Evolutionary conservation across 805 yeast species (phyloP).

Genomic region (Teunomyces pallodes): DNA sequence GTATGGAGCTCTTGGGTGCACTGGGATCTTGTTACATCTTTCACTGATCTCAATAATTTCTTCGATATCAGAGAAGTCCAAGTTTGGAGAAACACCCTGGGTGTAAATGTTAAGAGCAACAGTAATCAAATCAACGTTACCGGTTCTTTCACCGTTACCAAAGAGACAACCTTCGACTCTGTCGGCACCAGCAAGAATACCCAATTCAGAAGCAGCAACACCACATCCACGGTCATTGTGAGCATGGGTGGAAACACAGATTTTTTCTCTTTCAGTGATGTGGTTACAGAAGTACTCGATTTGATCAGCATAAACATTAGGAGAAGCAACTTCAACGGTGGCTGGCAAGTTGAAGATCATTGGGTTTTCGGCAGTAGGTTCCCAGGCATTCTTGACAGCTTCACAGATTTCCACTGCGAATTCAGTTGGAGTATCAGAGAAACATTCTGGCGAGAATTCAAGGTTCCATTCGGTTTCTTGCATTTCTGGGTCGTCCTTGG

Average conservation of each 20-base stretch:
- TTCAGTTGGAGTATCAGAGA: slow-evolving; percentile 71
- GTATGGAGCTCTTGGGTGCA: slow-evolving; percentile 74
- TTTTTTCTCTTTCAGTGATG: slow-evolving; percentile 69
- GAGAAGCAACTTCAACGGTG: slow-evolving; percentile 74
- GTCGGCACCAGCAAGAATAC: slow-evolving; percentile 79
- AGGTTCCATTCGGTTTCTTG: slow-evolving; percentile 65
- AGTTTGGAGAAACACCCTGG: slow-evolving; percentile 68
- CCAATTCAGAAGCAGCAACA: slow-evolving; percentile 79
- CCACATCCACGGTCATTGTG: slow-evolving; percentile 85
- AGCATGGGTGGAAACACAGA: slow-evolving; percentile 67
- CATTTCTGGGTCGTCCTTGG: slow-evolving; percentile 70
- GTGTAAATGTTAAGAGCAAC: slow-evolving; percentile 77
- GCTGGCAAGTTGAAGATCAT: slow-evolving; percentile 79
- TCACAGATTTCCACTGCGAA: slow-evolving; percentile 76
- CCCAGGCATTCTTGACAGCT: slow-evolving; percentile 79
- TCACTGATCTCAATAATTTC: slow-evolving; percentile 67
- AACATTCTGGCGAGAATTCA: slow-evolving; percentile 78
- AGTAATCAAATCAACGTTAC: slow-evolving; percentile 76
- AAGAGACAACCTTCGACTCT: slow-evolving; percentile 81
- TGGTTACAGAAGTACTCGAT: slow-evolving; percentile 69
- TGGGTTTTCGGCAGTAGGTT: slow-evolving; percentile 70
- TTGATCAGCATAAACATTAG: slow-evolving; percentile 78
- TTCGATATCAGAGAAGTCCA: slow-evolving; percentile 69
- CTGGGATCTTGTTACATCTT: slow-evolving; percentile 74
- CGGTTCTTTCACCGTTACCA: slow-evolving; percentile 85